These are phyloP conservation scores for Coniosporium tulheliwenetii DNA, from an alignment of 2,329 filamentous ascomycete genomes.

Conservation along the genomic window DNA sequence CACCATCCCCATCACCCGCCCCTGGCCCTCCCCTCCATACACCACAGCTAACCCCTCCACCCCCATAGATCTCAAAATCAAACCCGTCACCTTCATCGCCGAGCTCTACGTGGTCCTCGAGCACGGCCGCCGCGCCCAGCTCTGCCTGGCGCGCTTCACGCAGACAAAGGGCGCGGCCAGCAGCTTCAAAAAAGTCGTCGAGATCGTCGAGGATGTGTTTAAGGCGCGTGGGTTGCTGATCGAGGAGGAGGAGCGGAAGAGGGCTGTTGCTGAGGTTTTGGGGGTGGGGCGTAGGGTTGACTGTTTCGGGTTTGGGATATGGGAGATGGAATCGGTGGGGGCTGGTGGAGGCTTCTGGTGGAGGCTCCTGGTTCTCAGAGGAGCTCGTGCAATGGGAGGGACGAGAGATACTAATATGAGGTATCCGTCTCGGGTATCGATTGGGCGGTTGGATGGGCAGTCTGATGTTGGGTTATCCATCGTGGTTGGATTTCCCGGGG, in stretches of 20 bases:
- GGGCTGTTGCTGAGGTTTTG: constrained; percentile 26
- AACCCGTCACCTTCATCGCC: constrained; percentile 73
- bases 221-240: constrained; percentile 51
- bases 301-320: no score
- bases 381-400: no score
- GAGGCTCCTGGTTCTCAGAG: no score
- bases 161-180: constrained; percentile 86
- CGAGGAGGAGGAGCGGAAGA: constrained; percentile 32
- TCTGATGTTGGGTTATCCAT: no score
- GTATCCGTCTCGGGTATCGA: no score
- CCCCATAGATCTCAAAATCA: constrained; percentile 54
- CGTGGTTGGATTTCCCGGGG: no score
- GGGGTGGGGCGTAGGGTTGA: neutral
- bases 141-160: constrained; percentile 72
- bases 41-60: constrained; percentile 17
- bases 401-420: no score
- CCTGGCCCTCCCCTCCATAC: constrained; percentile 1
- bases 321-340: no score
- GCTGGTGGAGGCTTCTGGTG: no score
- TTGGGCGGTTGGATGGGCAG: no score
- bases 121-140: constrained; percentile 58
- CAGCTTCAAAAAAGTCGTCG: constrained; percentile 71
- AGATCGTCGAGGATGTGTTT: constrained; percentile 58
- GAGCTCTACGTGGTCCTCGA: constrained; percentile 85
- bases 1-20: no score